Evolutionary conservation across 2,329 filamentous ascomycete genomes (phyloP), one percentile per base, ranked within the genome.

Genomic region (Monosporascus sp.): DNA sequence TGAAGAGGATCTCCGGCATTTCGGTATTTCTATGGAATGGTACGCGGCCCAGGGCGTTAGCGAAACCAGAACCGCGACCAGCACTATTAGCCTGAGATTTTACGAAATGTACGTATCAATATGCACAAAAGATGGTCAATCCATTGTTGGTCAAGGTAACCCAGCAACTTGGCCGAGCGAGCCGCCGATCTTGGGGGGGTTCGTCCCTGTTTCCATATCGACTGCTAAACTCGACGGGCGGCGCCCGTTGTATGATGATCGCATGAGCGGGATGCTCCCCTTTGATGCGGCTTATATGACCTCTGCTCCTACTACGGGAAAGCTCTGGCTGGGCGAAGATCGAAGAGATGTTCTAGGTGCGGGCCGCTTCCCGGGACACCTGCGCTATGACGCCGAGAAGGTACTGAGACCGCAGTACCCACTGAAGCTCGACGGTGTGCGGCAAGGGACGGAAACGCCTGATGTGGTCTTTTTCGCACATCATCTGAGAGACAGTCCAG

Each of bases 341-440:
- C 66, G 75, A 20, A 66, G 69, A 50, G 74, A 77, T 45, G 73
- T 77, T 5, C 58, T 78, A 3, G 73, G 75, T 1, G 62, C 69
- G 5, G 64, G 61, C 17, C 67, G 70, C 20, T 64, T 77, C 58
- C 75, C 75, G 11, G 72, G 69, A 2, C 65, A 68, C 50, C 62
- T 65, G 53, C 62, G 65, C 7, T 65, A 61, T 20, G 59, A 63
- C 15, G 54, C 49, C 0, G 50, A 58, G 46, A 62, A 20, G 49
- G 56, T 0, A 15, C 61, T 55, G 49, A 50, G 11, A 8, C 46
- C 65, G 0, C 58, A 67, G 7, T 70, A 51, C 22, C 62, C 63
- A 1, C 7, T 49, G 2, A 50, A 61, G 6, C 55, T 67, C 27
- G 54, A 57, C 22, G 27, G 20, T 14, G 48, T 63, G 35, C 58